These are phyloP conservation scores for Neopestalotiopsis sp. DNA, from an alignment of 2,329 filamentous ascomycete species.

Conservation along the genomic window DNA sequence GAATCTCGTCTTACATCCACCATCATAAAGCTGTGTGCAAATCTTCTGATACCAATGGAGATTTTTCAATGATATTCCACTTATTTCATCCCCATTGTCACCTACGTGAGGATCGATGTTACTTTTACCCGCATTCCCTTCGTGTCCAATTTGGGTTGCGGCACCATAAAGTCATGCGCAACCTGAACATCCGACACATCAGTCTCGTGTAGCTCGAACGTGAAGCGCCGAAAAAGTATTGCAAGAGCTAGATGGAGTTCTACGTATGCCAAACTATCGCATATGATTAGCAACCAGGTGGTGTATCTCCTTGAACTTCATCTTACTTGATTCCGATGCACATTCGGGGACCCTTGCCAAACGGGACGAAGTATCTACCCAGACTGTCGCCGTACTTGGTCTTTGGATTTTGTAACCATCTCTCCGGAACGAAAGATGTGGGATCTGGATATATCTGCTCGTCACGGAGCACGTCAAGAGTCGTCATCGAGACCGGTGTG, in stretches of 20 bases:
- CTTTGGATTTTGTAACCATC: conserved; percentile 16
- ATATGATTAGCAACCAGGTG: too few species aligned
- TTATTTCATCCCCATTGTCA: too few species aligned
- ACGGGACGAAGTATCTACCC: background rate
- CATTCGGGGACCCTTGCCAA: background rate
- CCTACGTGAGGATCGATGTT: background rate
- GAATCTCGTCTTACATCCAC: too few species aligned
- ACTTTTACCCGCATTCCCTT: conserved; percentile 23
- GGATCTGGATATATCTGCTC: conserved; percentile 17
- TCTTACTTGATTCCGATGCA: conserved; percentile 18
- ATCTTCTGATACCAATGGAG: too few species aligned
- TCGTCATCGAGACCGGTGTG: conserved; percentile 38
- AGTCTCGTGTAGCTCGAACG: conserved; percentile 35
- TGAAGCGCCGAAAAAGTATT: conserved; percentile 26
- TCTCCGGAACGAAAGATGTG: conserved; percentile 13
- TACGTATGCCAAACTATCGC: conserved; percentile 18
- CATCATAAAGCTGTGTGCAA: too few species aligned
- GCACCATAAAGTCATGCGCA: conserved; percentile 23
- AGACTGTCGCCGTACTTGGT: conserved; percentile 10
- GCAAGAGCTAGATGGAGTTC: conserved; percentile 30
- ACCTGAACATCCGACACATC: conserved; percentile 26
- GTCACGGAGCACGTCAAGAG: conserved; percentile 21
- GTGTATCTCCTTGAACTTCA: too few species aligned
- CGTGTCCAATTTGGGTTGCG: conserved; percentile 21
- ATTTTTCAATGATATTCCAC: too few species aligned